Base-by-base conservation (phyloP, 2,329 filamentous ascomycete genomes). In the Pseudogymnoascus sp. region DNA sequence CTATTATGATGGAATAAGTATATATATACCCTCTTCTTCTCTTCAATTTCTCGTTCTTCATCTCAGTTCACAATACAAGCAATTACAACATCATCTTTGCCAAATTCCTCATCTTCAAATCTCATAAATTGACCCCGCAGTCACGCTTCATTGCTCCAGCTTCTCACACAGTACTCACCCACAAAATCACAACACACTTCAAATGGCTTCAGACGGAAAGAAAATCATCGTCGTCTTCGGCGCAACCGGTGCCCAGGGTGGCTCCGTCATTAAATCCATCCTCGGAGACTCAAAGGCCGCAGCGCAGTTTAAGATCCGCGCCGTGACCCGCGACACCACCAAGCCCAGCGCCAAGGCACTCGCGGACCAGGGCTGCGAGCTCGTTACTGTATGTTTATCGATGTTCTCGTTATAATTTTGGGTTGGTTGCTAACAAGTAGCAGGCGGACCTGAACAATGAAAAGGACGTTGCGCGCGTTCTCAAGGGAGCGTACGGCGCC, bases 191-290 rank as follows among this genome's bases (percentile, higher is more conserved):
- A 18, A 28, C 41, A 47, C 14, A 50, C 9, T 12, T 30, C 30
- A 15, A 50, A 50, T 50, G 43, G 43, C 43, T 12, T 58, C 57
- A 20, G 28, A 35, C 12, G 33, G 57, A 30, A 71, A 72, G 63
- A 75, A 77, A 61, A 66, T 79, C 58, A 68, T 80, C 39, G 74
- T 74, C 20, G 75, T 81, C 4, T 71, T 80, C 57, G 78, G 78
- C 12, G 77, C 76, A 22, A 81, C 78, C 7, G 79, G 77, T 38
- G 77, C 76, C 62, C 79, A 82, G 63, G 80, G 80, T 62, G 77
- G 79, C n/a, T 78, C 78, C 3, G 79, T 82, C n/a, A 77, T 76
- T 36, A 76, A 76, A 25, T 72, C 75, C 6, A 79, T 82, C 64
- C 76, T 82, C 63, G 72, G 72, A 60, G 76, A 82, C 71, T 67